phyloP scores from a whole-genome alignment of 352 stramenopile species.

The Globisporangium perplexum region DNA sequence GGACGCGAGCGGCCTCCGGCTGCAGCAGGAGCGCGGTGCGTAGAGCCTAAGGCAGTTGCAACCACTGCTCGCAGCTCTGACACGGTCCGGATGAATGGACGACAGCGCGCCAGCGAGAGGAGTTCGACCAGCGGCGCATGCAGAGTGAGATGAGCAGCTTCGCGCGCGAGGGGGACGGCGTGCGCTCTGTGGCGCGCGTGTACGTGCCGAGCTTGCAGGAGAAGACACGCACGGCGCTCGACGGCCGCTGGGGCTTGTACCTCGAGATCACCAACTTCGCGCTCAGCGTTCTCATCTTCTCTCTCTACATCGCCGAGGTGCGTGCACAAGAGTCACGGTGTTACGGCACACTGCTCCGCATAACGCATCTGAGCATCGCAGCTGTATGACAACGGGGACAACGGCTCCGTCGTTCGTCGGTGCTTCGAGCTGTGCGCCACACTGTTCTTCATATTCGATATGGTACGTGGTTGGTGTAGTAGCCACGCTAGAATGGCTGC shows the following conservation, averaged over 20 bases:
- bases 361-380: slow-evolving; percentile 1
- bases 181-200: slow-evolving; percentile 24
- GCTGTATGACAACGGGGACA: slow-evolving; percentile 33
- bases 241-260: slow-evolving; percentile 31
- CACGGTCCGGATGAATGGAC: neutral
- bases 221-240: slow-evolving; percentile 21
- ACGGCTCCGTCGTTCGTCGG: slow-evolving; percentile 8
- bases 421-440: slow-evolving; percentile 39
- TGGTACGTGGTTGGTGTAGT: slow-evolving; percentile 23
- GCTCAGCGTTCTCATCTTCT: slow-evolving; percentile 57
- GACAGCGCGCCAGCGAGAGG: slow-evolving; percentile 9
- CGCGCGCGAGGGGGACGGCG: slow-evolving; percentile 13
- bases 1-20: neutral
- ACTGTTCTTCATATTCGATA: slow-evolving; percentile 57
- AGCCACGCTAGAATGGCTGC: neutral
- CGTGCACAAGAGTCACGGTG: neutral
- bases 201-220: slow-evolving; percentile 52
- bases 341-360: too few relatives aligned
- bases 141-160: slow-evolving; percentile 21
- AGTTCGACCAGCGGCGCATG: slow-evolving; percentile 15
- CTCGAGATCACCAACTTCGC: slow-evolving; percentile 53
- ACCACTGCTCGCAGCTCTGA: neutral
- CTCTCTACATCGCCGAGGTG: slow-evolving; percentile 55
- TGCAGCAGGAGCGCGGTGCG: slow-evolving; percentile 1
- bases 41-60: neutral